Evolutionary conservation across 2,329 filamentous ascomycete genomes (phyloP).

Genomic region (Fusarium sp.): DNA sequence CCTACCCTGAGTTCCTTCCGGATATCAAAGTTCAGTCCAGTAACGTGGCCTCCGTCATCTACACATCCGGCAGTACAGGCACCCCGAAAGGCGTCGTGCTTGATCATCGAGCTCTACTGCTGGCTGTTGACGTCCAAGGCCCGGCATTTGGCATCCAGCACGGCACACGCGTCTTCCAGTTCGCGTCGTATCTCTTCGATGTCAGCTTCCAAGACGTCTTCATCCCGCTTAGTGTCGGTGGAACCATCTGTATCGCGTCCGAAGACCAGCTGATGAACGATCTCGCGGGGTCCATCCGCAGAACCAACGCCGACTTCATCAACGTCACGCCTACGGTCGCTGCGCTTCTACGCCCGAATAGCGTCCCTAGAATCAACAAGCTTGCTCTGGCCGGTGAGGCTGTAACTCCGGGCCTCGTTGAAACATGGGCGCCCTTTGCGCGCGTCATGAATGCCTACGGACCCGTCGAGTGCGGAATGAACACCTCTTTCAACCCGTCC

Average conservation of each 20-base stretch:
- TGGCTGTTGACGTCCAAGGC: constrained; percentile 16
- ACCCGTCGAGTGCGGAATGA: constrained; percentile 19
- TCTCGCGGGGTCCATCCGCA: constrained; percentile 14
- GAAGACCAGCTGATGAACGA: constrained; percentile 19
- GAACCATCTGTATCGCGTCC: constrained; percentile 18
- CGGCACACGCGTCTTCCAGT: constrained; percentile 17
- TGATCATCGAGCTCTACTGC: constrained; percentile 15
- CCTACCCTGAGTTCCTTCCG: constrained; percentile 9
- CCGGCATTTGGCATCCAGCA: constrained; percentile 17
- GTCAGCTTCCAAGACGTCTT: constrained; percentile 18
- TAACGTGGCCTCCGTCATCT: constrained; percentile 17
- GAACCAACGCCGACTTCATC: constrained; percentile 18
- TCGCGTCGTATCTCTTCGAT: constrained; percentile 17
- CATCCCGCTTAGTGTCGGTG: constrained; percentile 15
- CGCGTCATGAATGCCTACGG: constrained; percentile 19
- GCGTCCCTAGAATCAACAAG: constrained; percentile 14
- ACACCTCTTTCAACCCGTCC: constrained; percentile 16
- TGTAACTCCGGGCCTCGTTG: constrained; percentile 16
- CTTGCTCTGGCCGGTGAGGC: constrained; percentile 17
- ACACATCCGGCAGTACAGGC: constrained; percentile 14
- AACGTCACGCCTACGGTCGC: constrained; percentile 14
- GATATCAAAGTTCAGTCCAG: constrained; percentile 15
- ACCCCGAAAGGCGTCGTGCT: constrained; percentile 13
- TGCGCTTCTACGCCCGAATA: constrained; percentile 12
- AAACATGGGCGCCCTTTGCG: constrained; percentile 20